Evolutionary conservation across 2,329 filamentous ascomycete species (phyloP), one percentile per base, ranked within the genome.

Genomic region (Alternaria sp.): DNA sequence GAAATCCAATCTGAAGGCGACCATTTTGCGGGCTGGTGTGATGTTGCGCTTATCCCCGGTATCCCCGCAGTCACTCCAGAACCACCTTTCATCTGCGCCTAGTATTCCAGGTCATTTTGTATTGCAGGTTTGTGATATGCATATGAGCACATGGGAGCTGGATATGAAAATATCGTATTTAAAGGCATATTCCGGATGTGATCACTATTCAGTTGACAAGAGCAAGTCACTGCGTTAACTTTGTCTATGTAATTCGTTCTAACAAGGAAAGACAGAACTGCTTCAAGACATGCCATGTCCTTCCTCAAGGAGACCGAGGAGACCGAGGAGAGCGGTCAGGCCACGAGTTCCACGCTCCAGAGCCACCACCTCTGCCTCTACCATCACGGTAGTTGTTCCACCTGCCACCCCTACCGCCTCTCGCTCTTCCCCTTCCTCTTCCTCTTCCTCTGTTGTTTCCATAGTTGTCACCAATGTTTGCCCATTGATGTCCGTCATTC

Each of bases 41-140:
- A 38, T 57, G 38, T 41, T 44, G 26, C 42, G 39, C 47, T 55
- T 63, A 63, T 49, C 54, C 55, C 62, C 62, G 59, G 9, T 62
- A 64, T 43, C 18, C 54, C 59, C 62, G 56, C 36, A 20, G 49
- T n/a, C 47, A 7, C 36, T 26, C 18, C 18, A 9, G 16, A 51
- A 7, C 30, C 28, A 34, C 18, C 32, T 30, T 18, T 7, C 30
- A 48, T 20, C 0, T 28, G 24, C 30, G 30, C 34, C 46, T 48
- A 12, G 22, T 14, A 11, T 4, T 12, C 34, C 46, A 48, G 46
- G 7, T 18, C 20, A 48, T 14, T 14, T n/a, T 18, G 8, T 8
- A 28, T 42, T 3, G 18, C 7, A 16, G 4, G 7, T 34, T 34
- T 34, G 12, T 30, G 20, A 48, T 6, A 14, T 22, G 14, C 30